Percentiles rank a stretch among this genome's conserved stretches.
phyloP scores from a whole-genome alignment of 148 eudicot genomes.

The Cornus controversa region DNA sequence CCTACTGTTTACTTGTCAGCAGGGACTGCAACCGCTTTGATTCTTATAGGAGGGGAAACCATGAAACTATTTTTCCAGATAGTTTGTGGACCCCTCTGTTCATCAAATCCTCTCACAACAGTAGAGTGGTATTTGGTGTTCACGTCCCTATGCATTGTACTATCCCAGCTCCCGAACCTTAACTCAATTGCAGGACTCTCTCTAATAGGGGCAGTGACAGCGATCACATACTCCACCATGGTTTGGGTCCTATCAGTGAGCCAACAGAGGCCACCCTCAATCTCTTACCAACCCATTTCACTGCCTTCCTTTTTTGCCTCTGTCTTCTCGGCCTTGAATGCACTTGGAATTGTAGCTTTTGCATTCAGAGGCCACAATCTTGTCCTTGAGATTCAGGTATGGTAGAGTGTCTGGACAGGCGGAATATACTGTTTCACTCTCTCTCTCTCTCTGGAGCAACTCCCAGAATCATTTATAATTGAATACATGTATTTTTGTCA shows the following conservation, averaged over 20 bases:
- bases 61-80: constrained; percentile 92
- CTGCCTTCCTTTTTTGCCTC: constrained; percentile 68
- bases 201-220: constrained; percentile 92
- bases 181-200: constrained; percentile 98
- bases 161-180: constrained; percentile 93
- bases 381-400: constrained; percentile 94
- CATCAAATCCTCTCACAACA: constrained; percentile 93
- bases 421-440: background rate
- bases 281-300: constrained; percentile 70
- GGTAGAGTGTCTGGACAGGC: background rate
- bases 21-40: constrained; percentile 92
- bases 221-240: constrained; percentile 91
- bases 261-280: constrained; percentile 67
- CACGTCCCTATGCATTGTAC: constrained; percentile 85
- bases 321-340: constrained; percentile 72
- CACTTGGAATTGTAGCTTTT: constrained; percentile 93
- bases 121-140: constrained; percentile 98
- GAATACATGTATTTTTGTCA: background rate
- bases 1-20: constrained; percentile 95
- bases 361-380: constrained; percentile 96
- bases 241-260: constrained; percentile 94
- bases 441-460: background rate
- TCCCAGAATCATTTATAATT: background rate
- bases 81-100: constrained; percentile 86
- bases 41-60: constrained; percentile 94